Percentiles rank a stretch among this genome's conserved stretches.
phyloP scores from a whole-genome alignment of 2,329 filamentous ascomycete genomes.

The Aspergillus tamarii region DNA sequence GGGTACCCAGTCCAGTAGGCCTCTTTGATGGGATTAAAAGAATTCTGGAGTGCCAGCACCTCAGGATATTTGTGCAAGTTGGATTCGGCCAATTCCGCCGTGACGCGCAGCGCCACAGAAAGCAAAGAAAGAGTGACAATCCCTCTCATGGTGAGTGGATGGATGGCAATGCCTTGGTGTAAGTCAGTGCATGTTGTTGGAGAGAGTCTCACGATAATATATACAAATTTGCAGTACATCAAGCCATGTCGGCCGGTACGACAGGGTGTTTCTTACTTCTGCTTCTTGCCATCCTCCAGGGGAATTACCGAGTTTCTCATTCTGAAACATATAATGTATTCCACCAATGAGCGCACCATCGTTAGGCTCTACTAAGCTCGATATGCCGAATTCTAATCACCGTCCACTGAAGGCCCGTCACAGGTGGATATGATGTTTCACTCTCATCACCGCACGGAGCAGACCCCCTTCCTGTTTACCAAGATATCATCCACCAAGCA shows the following conservation, averaged over 20 bases:
- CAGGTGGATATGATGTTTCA: background rate
- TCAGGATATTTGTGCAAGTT: constrained; percentile 46
- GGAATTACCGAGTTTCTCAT: background rate
- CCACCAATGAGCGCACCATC: background rate
- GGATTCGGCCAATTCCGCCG: constrained; percentile 24
- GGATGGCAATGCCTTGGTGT: background rate
- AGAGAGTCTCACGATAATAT: background rate
- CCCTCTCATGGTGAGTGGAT: constrained; percentile 24
- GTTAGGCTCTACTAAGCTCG: background rate
- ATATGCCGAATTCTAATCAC: background rate
- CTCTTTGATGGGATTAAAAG: constrained; percentile 61
- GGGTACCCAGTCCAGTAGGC: constrained; percentile 65
- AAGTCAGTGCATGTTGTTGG: background rate
- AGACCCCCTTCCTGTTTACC: too few species aligned
- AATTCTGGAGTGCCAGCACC: constrained; percentile 51
- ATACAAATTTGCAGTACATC: background rate
- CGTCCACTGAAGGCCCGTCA: background rate
- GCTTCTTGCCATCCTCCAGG: background rate
- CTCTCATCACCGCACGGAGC: background rate
- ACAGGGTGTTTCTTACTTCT: background rate
- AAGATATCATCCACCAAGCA: background rate
- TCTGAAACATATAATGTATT: background rate
- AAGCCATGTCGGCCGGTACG: background rate
- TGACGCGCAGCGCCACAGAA: constrained; percentile 28
- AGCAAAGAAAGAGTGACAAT: constrained; percentile 29